Evolutionary conservation across 2,329 filamentous ascomycete species (phyloP), one percentile per base, ranked within the genome.

Genomic region (Coniochaeta prunicola): DNA sequence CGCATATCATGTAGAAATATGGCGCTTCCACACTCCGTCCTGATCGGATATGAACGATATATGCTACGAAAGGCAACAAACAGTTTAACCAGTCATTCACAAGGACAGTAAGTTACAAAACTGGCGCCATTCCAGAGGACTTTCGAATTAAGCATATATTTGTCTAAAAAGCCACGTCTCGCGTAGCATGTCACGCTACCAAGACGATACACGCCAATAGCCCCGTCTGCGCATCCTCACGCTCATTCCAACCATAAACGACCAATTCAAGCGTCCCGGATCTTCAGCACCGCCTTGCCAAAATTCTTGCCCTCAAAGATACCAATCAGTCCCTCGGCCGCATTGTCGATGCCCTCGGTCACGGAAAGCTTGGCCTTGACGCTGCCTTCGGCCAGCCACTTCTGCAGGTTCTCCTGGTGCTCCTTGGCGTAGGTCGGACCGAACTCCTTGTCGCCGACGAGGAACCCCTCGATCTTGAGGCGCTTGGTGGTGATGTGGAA

Each of bases 301-400:
- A 92, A 90, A 77, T 96, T 96, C 73, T 89, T 82, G 54, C 91
- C 91, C 67, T 83, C 71, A 58, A 94, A 79, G 77, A 96, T 86
- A 13, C 85, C 89, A 13, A 93, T 73, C 61, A 96, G 79, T 0
- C 88, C 91, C 59, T 92, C 83, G 6, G 84, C 77, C 1, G 87
- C 87, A 61, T 90, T 86, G 61, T 96, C 91, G 60, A 96, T 92
- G 21, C 91, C 90, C 58, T 87, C 79, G 0, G 87, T 91, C 59
- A 89, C 76, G 66, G 81, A 77, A 61, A 88, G 77, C 74, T 87
- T 85, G 56, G 84, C 81, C 78, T 89, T 89, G 77, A 96, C 82
- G 5, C 80, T 84, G 13, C 89, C 90, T 4, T 94, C 89, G 36
- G 81, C 78, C 61, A 96, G 78, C 89, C 90, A 93, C 75, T 87